Percentiles rank a stretch among this genome's conserved stretches.
phyloP scores from a whole-genome alignment of 2,329 filamentous ascomycete genomes.

The Fusarium praegraminearum region DNA sequence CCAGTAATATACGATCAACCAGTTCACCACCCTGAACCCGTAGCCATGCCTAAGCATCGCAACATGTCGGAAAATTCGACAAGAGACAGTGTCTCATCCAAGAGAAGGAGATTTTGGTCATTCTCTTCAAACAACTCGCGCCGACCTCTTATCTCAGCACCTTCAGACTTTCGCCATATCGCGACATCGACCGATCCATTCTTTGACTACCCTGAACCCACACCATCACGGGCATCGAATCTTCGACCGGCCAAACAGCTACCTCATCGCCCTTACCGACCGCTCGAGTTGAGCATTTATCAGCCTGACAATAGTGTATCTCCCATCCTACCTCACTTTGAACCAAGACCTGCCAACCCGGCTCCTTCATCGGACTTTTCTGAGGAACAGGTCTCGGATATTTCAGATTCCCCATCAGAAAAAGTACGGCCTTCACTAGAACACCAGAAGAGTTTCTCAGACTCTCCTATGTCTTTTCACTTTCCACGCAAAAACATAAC shows the following conservation, averaged over 20 bases:
- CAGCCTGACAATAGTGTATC: constrained; percentile 59
- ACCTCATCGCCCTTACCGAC: constrained; percentile 59
- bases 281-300: constrained; percentile 69
- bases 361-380: constrained; percentile 52
- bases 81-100: constrained; percentile 58
- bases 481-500: constrained; percentile 61
- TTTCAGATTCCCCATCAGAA: constrained; percentile 42
- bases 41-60: constrained; percentile 42
- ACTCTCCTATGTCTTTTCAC: constrained; percentile 66
- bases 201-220: constrained; percentile 41
- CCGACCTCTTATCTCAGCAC: constrained; percentile 68
- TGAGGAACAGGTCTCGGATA: constrained; percentile 48
- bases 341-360: constrained; percentile 53
- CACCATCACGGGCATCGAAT: constrained; percentile 40
- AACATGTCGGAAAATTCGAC: constrained; percentile 45
- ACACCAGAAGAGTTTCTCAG: constrained; percentile 59
- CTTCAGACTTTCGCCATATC: constrained; percentile 71
- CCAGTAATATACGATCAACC: constrained; percentile 49
- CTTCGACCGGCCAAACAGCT: constrained; percentile 43
- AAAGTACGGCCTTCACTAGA: constrained; percentile 47
- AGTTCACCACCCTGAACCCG: constrained; percentile 46
- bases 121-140: constrained; percentile 58
- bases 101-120: constrained; percentile 61
- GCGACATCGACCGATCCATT: constrained; percentile 61
- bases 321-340: constrained; percentile 67